phyloP scores from a whole-genome alignment of 78 protist species.

The Dictyostelium capitatum region DNA sequence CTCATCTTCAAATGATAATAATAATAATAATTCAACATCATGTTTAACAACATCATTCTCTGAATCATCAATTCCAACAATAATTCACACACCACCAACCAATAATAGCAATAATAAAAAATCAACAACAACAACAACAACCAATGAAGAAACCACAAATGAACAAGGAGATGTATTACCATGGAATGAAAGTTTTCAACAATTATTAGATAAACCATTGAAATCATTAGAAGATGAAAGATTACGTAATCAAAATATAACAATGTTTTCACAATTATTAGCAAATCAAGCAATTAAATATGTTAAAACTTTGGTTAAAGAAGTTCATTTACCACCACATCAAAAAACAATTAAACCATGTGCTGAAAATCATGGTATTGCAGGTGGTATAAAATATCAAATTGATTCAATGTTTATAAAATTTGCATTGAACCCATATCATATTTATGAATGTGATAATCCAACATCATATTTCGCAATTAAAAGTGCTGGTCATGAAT shows the following conservation, averaged over 20 bases:
- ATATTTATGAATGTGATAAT: slow-evolving; percentile 56
- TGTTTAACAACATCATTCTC: background rate
- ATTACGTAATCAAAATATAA: slow-evolving; percentile 16
- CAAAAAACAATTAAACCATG: slow-evolving; percentile 41
- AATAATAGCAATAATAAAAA: background rate
- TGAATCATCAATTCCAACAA: background rate
- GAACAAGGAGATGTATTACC: slow-evolving; percentile 32
- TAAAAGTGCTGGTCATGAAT: slow-evolving; percentile 63
- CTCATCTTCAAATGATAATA: background rate
- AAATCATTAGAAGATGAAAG: slow-evolving; percentile 66
- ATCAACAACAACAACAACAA: background rate
- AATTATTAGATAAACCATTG: slow-evolving; percentile 63
- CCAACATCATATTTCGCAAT: slow-evolving; percentile 56
- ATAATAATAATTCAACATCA: background rate
- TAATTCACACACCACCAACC: background rate
- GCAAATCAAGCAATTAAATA: slow-evolving; percentile 65
- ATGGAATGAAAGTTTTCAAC: slow-evolving; percentile 80
- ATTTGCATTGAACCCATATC: slow-evolving; percentile 70
- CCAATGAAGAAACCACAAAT: background rate
- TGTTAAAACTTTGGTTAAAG: slow-evolving; percentile 66
- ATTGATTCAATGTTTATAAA: slow-evolving; percentile 77
- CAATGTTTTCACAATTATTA: slow-evolving; percentile 29
- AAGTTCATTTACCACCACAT: slow-evolving; percentile 50
- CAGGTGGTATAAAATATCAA: slow-evolving; percentile 64
- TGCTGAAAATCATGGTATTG: slow-evolving; percentile 48